Percentiles rank a stretch among this genome's conserved stretches.
These are phyloP conservation scores for Dioscorea cayenensis DNA, from an alignment of 116 monocot genomes.

Conservation along the genomic window DNA sequence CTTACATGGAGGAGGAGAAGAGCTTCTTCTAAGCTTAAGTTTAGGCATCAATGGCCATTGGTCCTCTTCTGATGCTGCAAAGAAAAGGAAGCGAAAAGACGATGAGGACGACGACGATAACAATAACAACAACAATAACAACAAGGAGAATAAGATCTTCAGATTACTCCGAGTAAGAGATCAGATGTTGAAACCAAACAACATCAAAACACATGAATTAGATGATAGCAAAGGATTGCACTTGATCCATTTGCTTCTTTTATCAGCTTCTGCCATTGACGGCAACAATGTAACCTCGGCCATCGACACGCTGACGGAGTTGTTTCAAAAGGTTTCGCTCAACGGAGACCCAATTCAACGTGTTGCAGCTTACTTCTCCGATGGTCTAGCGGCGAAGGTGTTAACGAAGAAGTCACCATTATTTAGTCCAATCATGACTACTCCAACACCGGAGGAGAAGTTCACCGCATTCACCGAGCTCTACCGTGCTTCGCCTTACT, in stretches of 20 bases:
- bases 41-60: background rate
- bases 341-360: constrained; percentile 44
- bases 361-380: constrained; percentile 42
- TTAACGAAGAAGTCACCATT: constrained; percentile 11
- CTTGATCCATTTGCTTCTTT: constrained; percentile 35
- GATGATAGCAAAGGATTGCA: constrained; percentile 22
- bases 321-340: constrained; percentile 30
- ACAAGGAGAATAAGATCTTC: background rate
- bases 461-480: constrained; percentile 38
- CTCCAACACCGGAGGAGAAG: constrained; percentile 20
- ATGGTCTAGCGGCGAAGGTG: constrained; percentile 31
- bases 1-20: background rate
- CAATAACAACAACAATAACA: no score
- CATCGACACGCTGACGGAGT: constrained; percentile 12
- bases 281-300: constrained; percentile 13
- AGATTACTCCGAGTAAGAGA: constrained; percentile 26
- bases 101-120: background rate
- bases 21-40: constrained; percentile 5
- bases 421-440: background rate
- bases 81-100: constrained; percentile 5
- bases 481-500: constrained; percentile 41
- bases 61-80: background rate
- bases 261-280: constrained; percentile 26
- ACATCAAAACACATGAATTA: background rate
- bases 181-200: constrained; percentile 12